phyloP scores from a whole-genome alignment of 1,284 basidiomycete species.

The Ceratobasidium sp. region DNA sequence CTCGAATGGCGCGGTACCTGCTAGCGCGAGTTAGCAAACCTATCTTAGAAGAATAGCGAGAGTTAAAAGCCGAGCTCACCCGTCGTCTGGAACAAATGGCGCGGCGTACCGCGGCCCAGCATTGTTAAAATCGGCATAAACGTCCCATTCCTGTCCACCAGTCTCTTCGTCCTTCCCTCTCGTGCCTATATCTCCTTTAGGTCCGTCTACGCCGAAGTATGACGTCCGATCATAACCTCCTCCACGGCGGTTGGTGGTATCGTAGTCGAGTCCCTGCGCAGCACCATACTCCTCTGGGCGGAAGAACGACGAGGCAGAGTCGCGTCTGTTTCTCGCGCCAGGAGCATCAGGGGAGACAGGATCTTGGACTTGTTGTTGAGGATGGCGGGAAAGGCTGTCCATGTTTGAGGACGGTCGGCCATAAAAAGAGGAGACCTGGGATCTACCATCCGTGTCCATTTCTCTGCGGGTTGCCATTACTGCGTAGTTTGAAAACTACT shows the following conservation, averaged over 20 bases:
- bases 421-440: slow-evolving; percentile 37
- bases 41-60: neutral
- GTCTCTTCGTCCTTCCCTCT: slow-evolving; percentile 60
- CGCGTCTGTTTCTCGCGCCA: slow-evolving; percentile 21
- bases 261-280: slow-evolving; percentile 8
- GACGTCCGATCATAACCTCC: slow-evolving; percentile 41
- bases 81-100: slow-evolving; percentile 59
- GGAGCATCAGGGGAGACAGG: neutral
- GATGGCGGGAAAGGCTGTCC: slow-evolving; percentile 21
- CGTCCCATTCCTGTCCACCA: slow-evolving; percentile 70
- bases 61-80: slow-evolving; percentile 53
- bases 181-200: slow-evolving; percentile 44
- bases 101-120: slow-evolving; percentile 77
- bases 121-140: slow-evolving; percentile 94
- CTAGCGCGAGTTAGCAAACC: neutral
- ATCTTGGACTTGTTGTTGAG: neutral
- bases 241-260: slow-evolving; percentile 32
- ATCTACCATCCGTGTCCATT: slow-evolving; percentile 21
- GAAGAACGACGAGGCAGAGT: slow-evolving; percentile 40
- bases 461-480: slow-evolving; percentile 32
- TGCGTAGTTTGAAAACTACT: neutral
- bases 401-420: slow-evolving; percentile 39
- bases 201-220: slow-evolving; percentile 34
- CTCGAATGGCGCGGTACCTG: slow-evolving; percentile 54
- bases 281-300: slow-evolving; percentile 42